Percentiles rank a stretch among this genome's conserved stretches.
These are phyloP conservation scores for Penicillium argentinense DNA, from an alignment of 495 filamentous ascomycete genomes.

Conservation along the genomic window DNA sequence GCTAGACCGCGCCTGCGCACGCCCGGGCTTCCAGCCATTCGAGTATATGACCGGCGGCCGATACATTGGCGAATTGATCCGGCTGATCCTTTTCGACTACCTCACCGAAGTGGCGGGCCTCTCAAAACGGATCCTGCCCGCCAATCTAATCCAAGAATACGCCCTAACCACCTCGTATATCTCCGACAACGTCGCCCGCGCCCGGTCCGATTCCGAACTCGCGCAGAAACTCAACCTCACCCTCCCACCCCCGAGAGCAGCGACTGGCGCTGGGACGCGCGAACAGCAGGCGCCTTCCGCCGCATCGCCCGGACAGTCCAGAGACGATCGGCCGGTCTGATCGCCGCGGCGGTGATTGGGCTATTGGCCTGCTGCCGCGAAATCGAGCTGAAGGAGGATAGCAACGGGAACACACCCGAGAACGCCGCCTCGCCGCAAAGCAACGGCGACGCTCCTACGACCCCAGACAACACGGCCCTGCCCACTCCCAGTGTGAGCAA, in stretches of 20 bases:
- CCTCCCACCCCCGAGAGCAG: conserved; percentile 48
- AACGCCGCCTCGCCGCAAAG: conserved; percentile 30
- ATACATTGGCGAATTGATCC: conserved; percentile 80
- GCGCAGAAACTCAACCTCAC: conserved; percentile 51
- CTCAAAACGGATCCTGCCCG: conserved; percentile 50
- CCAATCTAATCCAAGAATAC: conserved; percentile 56
- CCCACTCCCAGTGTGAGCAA: conserved; percentile 12
- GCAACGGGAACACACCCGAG: conserved; percentile 37
- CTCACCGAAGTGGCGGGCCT: conserved; percentile 44
- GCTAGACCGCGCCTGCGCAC: conserved; percentile 64
- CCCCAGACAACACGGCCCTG: conserved; percentile 7
- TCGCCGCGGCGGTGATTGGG: conserved; percentile 69
- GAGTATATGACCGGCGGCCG: conserved; percentile 86
- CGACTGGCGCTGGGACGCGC: conserved; percentile 59
- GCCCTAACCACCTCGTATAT: conserved; percentile 70
- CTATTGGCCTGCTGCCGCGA: conserved; percentile 67
- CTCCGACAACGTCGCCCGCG: conserved; percentile 58
- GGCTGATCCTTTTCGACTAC: conserved; percentile 69
- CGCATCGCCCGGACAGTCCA: conserved; percentile 65
- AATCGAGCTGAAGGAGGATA: conserved; percentile 52
- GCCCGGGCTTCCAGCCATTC: conserved; percentile 79
- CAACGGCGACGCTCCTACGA: conserved; percentile 20
- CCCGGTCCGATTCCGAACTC: conserved; percentile 46
- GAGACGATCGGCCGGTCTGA: conserved; percentile 66
- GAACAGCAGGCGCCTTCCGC: conserved; percentile 55